Evolutionary conservation across 2,329 filamentous ascomycete genomes (phyloP).

Genomic region (Stagonosporopsis vannaccii): DNA sequence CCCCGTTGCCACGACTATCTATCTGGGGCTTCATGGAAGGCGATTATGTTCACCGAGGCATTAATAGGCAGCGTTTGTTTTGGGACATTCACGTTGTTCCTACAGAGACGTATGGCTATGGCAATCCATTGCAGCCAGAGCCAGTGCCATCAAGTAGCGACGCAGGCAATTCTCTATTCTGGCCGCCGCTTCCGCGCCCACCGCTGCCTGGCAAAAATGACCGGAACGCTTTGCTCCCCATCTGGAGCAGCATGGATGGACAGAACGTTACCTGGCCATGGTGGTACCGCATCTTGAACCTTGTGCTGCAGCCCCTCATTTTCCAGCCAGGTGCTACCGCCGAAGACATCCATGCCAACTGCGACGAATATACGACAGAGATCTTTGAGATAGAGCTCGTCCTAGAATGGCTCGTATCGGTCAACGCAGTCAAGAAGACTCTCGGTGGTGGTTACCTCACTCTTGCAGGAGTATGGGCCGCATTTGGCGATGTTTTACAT

Average conservation of each 20-base stretch:
- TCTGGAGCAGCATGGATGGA: conserved; percentile 76
- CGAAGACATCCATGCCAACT: conserved; percentile 58
- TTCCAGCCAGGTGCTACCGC: conserved; percentile 66
- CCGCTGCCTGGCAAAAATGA: conserved; percentile 39
- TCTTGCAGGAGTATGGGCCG: conserved; percentile 39
- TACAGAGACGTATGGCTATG: conserved; percentile 65
- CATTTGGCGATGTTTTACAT: conserved; percentile 40
- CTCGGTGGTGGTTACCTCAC: conserved; percentile 31
- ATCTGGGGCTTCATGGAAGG: conserved; percentile 75
- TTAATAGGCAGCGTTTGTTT: conserved; percentile 70
- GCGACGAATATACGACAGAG: conserved; percentile 35
- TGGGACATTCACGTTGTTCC: conserved; percentile 69
- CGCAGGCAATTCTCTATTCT: conserved; percentile 17
- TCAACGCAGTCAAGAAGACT: conserved; percentile 33
- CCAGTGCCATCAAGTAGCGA: conserved; percentile 41
- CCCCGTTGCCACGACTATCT: conserved; percentile 51
- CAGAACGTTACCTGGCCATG: conserved; percentile 61
- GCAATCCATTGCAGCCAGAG: conserved; percentile 58
- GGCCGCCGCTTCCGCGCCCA: conserved; percentile 33
- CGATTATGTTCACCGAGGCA: conserved; percentile 74
- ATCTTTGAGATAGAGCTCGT: conserved; percentile 45
- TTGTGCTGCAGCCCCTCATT: conserved; percentile 68
- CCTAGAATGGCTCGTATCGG: conserved; percentile 38
- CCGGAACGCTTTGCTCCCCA: conserved; percentile 63
- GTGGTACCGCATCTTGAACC: conserved; percentile 70